A percentile compares a stretch with the other conserved stretches of the same genome.
These are phyloP conservation scores for Aspergillus conjunctus DNA, from an alignment of 495 filamentous ascomycete species.

Conservation along the genomic window DNA sequence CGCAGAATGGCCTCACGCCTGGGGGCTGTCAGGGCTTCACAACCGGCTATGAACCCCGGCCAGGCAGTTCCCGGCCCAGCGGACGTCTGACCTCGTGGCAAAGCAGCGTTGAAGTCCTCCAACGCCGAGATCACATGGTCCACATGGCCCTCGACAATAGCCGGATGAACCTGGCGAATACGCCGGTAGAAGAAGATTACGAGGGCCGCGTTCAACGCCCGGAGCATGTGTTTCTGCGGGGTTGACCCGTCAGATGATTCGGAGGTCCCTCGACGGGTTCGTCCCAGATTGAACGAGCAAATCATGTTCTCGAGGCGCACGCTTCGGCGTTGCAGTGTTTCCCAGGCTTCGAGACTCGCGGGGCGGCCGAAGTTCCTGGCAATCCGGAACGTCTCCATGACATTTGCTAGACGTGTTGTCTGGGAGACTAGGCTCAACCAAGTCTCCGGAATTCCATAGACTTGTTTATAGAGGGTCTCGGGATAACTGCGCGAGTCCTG, in stretches of 20 bases:
- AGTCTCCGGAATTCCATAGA: conserved; percentile 41
- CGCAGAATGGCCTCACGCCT: conserved; percentile 28
- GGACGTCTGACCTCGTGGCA: conserved; percentile 18
- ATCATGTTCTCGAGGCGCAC: conserved; percentile 40
- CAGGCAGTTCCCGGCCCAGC: conserved; percentile 36
- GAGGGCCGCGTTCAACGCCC: conserved; percentile 34
- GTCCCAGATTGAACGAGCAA: conserved; percentile 31
- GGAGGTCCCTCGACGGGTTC: conserved; percentile 10
- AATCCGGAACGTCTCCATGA: conserved; percentile 30
- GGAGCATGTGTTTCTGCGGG: conserved; percentile 30
- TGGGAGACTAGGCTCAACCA: conserved; percentile 42
- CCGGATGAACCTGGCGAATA: conserved; percentile 34
- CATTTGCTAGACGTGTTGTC: conserved; percentile 39
- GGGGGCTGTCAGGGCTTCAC: conserved; percentile 30
- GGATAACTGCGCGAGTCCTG: conserved; percentile 37
- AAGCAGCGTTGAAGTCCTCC: conserved; percentile 25
- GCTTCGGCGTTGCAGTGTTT: conserved; percentile 35
- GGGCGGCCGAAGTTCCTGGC: conserved; percentile 18
- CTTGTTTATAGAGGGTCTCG: conserved; percentile 36
- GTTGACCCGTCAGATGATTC: conserved; percentile 22
- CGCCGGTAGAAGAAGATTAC: conserved; percentile 41
- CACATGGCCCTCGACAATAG: conserved; percentile 36
- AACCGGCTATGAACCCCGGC: conserved; percentile 41
- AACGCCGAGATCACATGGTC: conserved; percentile 35
- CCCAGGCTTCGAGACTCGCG: conserved; percentile 31